These are phyloP conservation scores for Pseudovirgaria hyperparasitica DNA, from an alignment of 2,329 filamentous ascomycete species.

Conservation along the genomic window DNA sequence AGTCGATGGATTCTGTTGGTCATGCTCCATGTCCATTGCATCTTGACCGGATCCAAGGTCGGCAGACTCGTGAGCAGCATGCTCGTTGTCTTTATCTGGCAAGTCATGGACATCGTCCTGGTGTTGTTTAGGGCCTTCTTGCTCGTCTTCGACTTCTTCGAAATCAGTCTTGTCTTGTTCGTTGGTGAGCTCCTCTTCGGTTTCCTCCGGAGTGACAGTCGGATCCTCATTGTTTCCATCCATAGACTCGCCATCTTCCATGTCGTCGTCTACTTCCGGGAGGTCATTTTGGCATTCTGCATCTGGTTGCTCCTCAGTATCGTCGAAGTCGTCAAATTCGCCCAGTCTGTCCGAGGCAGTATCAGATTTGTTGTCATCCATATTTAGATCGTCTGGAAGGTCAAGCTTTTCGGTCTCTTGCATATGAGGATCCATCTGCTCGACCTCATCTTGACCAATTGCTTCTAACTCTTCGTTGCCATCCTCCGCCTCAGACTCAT, in stretches of 20 bases:
- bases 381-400: constrained; percentile 76
- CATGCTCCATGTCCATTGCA: constrained; percentile 40
- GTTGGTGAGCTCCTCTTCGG: constrained; percentile 19
- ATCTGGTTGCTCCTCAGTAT: constrained; percentile 24
- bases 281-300: too few species aligned
- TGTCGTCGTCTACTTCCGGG: constrained; percentile 23
- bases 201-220: constrained; percentile 20
- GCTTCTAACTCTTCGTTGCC: constrained; percentile 39
- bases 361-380: constrained; percentile 53
- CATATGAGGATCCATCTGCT: constrained; percentile 60
- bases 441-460: constrained; percentile 49
- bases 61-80: constrained; percentile 38
- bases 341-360: constrained; percentile 40
- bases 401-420: constrained; percentile 73
- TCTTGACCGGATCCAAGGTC: constrained; percentile 56
- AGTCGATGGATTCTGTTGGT: constrained; percentile 47
- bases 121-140: constrained; percentile 29
- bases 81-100: constrained; percentile 35
- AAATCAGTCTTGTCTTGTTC: constrained; percentile 30
- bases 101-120: constrained; percentile 22
- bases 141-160: constrained; percentile 33
- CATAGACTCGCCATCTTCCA: constrained; percentile 20
- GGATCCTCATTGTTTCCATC: constrained; percentile 19
- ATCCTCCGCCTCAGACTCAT: constrained; percentile 39
- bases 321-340: constrained; percentile 39